Evolutionary conservation across 495 filamentous ascomycete genomes (phyloP), one percentile per base, ranked within the genome.

Genomic region (Umbilicaria muhlenbergii): DNA sequence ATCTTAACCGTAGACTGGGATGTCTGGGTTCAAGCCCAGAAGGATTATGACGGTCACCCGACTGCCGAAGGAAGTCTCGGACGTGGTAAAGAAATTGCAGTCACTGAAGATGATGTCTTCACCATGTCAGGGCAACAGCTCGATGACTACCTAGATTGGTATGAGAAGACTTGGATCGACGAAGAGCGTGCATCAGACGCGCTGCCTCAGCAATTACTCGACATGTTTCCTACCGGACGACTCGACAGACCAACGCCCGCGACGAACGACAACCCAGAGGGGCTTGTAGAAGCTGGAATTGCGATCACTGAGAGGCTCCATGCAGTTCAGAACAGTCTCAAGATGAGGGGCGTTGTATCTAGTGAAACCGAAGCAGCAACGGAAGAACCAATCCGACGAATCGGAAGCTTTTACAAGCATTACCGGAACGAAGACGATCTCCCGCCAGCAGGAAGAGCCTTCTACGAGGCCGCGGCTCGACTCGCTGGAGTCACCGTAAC

Each of bases 101-200:
- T 85, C 41, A 74, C 67, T 5, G 78, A 89, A 16, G 59, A 66
- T 1, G 81, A 92, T 40, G 67, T 85, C 2, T 73, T 87, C 46
- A 54, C 58, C 3, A 80, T 95, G 80, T 69, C 62, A 1, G 66
- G 69, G 14, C 55, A 65, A 10, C 74, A 92, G 46, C 56, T 95
- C 41, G 80, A 91, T 48, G 72, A 81, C 39, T 93, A 93, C 46
- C 67, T 98, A 68, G 77, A 88, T 57, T 95, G 84, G 83, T 93
- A 84, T 53, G 80, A 89, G 55, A 70, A 73, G 50, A 85, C 66
- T 24, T 92, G 79, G 73, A 54, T 81, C 38, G 68, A 74, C 42
- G 61, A 71, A 24, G 43, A 39, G 6, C 42, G 43, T n/a, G 36
- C 32, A 35, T 54, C 41, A 16, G 38, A 37, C 14, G 48, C 47